Conservation (phyloP, 139 green algal genomes). For the Diplosphaera chodatii region DNA sequence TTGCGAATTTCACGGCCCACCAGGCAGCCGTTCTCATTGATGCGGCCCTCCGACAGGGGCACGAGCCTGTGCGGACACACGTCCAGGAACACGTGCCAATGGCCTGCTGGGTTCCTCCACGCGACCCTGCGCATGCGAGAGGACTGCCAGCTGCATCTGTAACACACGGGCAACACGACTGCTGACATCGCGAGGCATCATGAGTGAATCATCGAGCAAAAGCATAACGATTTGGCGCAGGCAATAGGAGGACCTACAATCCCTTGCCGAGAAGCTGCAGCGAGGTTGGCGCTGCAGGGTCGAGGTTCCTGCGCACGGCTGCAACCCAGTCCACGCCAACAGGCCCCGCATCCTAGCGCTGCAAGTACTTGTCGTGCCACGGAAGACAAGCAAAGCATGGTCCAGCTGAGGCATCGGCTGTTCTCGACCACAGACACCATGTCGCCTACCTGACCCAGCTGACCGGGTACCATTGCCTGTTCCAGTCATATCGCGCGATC, state of each 20-base stretch:
- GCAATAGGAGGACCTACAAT: constrained; percentile 8
- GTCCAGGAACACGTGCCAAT: constrained; percentile 21
- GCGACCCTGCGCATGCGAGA: constrained; percentile 10
- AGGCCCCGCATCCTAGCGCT: no score
- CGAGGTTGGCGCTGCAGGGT: constrained; percentile 8
- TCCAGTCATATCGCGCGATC: constrained; percentile 10
- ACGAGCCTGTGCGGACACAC: constrained; percentile 42
- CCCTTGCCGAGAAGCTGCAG: constrained; percentile 12
- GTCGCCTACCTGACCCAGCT: constrained; percentile 6
- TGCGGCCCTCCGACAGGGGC: constrained; percentile 38
- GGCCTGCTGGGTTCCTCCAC: constrained; percentile 2
- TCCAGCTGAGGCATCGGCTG: not conserved
- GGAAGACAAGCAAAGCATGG: no score
- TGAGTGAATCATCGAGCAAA: no score
- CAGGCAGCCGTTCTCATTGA: constrained; percentile 27
- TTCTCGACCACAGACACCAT: not conserved
- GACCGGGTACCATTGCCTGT: constrained; percentile 20
- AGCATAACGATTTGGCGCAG: not conserved
- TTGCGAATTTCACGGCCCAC: no score
- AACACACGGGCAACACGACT: not conserved
- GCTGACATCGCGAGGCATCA: no score
- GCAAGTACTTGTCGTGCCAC: no score
- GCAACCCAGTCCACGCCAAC: no score
- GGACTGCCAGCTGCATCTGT: no score
- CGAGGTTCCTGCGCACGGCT: constrained; percentile 1